These are phyloP conservation scores for Rhodotorula sp. DNA, from an alignment of 1,284 basidiomycete genomes.

Conservation along the genomic window DNA sequence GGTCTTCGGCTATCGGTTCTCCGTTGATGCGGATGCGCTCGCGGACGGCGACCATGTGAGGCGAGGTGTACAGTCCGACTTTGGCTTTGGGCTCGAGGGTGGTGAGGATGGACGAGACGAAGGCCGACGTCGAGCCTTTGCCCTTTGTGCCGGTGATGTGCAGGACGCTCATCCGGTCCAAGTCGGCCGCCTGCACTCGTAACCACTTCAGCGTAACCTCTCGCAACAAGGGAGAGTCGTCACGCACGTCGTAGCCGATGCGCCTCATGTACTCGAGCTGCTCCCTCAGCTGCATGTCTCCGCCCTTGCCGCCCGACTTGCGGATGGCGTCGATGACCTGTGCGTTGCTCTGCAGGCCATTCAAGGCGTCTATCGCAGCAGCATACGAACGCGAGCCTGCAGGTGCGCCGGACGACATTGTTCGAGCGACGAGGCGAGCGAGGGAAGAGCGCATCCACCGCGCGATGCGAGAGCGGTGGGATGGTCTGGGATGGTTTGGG, in stretches of 20 bases:
- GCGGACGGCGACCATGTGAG: slow-evolving; percentile 91
- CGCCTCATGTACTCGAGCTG: slow-evolving; percentile 85
- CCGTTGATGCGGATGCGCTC: slow-evolving; percentile 96
- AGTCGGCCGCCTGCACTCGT: slow-evolving; percentile 66
- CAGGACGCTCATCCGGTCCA: slow-evolving; percentile 87
- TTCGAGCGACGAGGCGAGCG: background rate
- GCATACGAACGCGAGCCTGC: slow-evolving; percentile 45
- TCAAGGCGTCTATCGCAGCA: slow-evolving; percentile 82
- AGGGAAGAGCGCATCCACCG: background rate
- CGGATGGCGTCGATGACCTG: slow-evolving; percentile 81
- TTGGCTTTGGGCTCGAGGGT: slow-evolving; percentile 35
- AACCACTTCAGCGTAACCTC: background rate
- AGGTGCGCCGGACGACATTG: background rate
- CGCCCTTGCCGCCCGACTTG: slow-evolving; percentile 68
- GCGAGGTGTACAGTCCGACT: slow-evolving; percentile 87
- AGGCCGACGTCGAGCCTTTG: slow-evolving; percentile 96
- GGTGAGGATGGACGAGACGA: slow-evolving; percentile 52
- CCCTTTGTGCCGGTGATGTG: slow-evolving; percentile 99
- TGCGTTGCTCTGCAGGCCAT: slow-evolving; percentile 82
- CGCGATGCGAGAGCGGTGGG: too few relatives aligned
- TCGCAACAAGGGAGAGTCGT: background rate
- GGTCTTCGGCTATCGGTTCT: slow-evolving; percentile 76
- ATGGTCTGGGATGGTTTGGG: too few relatives aligned
- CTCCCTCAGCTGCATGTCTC: slow-evolving; percentile 72
- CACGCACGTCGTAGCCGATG: slow-evolving; percentile 79